Conservation (phyloP, 1,284 basidiomycete genomes). For the Flammula alnicola region DNA sequence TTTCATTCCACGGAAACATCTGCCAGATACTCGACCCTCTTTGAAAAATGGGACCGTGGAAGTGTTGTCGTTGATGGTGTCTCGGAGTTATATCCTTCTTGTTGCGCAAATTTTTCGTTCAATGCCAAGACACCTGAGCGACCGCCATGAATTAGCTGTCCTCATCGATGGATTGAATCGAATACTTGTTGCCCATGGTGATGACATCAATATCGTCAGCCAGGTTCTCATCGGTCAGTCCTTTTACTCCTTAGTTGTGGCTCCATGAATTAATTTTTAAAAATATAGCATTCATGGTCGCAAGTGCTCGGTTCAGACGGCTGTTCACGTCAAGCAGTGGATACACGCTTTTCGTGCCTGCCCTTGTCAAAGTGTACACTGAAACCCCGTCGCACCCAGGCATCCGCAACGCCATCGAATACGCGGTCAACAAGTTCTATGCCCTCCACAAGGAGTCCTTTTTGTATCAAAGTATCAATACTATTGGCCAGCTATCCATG, state of each 20-base stretch:
- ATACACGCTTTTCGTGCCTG: slow-evolving; percentile 75
- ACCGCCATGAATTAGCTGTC: slow-evolving; percentile 70
- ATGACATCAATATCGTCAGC: slow-evolving; percentile 72
- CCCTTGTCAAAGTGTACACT: slow-evolving; percentile 69
- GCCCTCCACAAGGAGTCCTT: slow-evolving; percentile 78
- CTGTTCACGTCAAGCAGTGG: slow-evolving; percentile 74
- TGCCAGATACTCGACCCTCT: slow-evolving; percentile 10
- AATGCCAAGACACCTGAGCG: slow-evolving; percentile 78
- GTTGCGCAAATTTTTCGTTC: slow-evolving; percentile 74
- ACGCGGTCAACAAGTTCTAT: slow-evolving; percentile 73
- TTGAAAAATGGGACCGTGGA: slow-evolving; percentile 19
- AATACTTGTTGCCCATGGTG: slow-evolving; percentile 68
- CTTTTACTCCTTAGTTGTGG: slow-evolving; percentile 3
- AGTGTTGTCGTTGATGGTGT: slow-evolving; percentile 60
- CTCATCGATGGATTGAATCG: slow-evolving; percentile 73
- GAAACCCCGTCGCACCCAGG: slow-evolving; percentile 58
- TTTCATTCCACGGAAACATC: slow-evolving; percentile 39
- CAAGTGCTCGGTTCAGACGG: slow-evolving; percentile 77
- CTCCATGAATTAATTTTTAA: slow-evolving; percentile 10
- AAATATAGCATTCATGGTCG: slow-evolving; percentile 73
- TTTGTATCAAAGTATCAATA: slow-evolving; percentile 75
- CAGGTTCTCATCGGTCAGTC: slow-evolving; percentile 71
- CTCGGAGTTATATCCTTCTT: slow-evolving; percentile 73
- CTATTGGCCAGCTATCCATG: slow-evolving; percentile 58
- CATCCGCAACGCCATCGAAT: slow-evolving; percentile 73